These are phyloP conservation scores for Peronospora belbahrii DNA, from an alignment of 352 stramenopile genomes.

Conservation along the genomic window DNA sequence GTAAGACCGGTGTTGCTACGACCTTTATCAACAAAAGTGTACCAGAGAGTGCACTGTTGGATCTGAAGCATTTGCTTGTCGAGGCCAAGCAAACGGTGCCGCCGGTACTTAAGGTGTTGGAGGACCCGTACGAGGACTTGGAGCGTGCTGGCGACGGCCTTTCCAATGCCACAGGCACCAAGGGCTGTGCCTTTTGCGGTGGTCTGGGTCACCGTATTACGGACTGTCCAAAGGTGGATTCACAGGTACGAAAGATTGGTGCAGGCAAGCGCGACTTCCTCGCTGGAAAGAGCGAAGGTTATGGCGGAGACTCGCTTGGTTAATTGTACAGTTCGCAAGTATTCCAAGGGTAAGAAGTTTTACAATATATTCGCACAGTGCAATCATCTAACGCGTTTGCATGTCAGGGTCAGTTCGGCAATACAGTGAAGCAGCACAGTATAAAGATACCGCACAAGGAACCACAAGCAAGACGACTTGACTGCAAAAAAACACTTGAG, in stretches of 20 bases:
- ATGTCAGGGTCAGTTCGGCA: background rate
- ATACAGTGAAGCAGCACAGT: constrained; percentile 8
- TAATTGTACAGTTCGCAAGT: constrained; percentile 17
- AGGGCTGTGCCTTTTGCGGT: constrained; percentile 97
- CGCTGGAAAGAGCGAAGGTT: constrained; percentile 86
- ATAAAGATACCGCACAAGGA: constrained; percentile 21
- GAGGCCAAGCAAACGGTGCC: constrained; percentile 98
- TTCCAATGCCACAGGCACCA: constrained; percentile 73
- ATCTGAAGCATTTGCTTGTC: constrained; percentile 98
- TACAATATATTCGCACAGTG: constrained; percentile 5
- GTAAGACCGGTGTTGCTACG: constrained; percentile 96
- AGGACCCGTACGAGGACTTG: constrained; percentile 92
- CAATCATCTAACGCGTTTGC: background rate
- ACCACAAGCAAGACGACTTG: background rate
- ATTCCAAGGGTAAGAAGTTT: too few species aligned
- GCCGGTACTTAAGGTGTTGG: constrained; percentile 94
- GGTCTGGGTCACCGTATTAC: constrained; percentile 97
- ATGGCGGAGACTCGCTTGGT: constrained; percentile 90
- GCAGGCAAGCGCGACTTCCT: constrained; percentile 91
- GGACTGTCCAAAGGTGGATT: constrained; percentile 98
- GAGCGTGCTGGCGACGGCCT: constrained; percentile 36
- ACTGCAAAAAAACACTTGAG: background rate
- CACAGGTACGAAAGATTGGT: constrained; percentile 92
- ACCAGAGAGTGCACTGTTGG: constrained; percentile 91
- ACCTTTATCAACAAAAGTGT: constrained; percentile 99